Percentiles rank a stretch among this genome's conserved stretches.
phyloP scores from a whole-genome alignment of 306 rosid genomes.

The Casuarina cunninghamiana region DNA sequence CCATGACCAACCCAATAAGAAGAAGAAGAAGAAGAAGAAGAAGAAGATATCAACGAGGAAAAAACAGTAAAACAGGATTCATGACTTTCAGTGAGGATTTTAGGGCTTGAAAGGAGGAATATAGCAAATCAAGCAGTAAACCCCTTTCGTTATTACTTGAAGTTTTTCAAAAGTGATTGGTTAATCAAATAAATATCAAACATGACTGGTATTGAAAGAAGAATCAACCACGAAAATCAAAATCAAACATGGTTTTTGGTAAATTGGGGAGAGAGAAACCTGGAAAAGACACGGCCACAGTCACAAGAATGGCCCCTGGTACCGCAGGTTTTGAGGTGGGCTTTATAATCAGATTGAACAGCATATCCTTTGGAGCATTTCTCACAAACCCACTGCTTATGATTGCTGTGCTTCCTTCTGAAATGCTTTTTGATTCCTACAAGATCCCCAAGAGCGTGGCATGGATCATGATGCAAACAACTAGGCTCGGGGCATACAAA shows the following conservation, averaged over 20 bases:
- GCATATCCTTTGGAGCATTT: conserved; percentile 92
- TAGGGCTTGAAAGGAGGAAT: conserved; percentile 34
- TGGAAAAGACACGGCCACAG: conserved; percentile 98
- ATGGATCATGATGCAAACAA: conserved; percentile 87
- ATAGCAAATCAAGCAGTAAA: not conserved
- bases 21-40: not conserved
- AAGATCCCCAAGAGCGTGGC: conserved; percentile 91
- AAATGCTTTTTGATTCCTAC: conserved; percentile 95
- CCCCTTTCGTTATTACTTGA: not conserved
- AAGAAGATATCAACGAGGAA: not conserved
- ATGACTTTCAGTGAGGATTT: conserved; percentile 1
- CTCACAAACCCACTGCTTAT: conserved; percentile 93
- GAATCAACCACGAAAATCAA: conserved; percentile 22
- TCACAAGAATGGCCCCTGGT: conserved; percentile 98
- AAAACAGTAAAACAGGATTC: no score
- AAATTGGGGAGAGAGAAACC: conserved; percentile 32
- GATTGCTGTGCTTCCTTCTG: conserved; percentile 81
- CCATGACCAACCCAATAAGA: not conserved
- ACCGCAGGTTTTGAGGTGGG: conserved; percentile 98
- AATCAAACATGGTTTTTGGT: not conserved
- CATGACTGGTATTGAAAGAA: not conserved
- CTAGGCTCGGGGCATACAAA: conserved; percentile 89
- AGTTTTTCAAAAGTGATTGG: not conserved
- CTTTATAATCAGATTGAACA: conserved; percentile 95
- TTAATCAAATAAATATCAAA: not conserved